Evolutionary conservation across 2,329 filamentous ascomycete genomes (phyloP).

Genomic region (Sporothrix dimorphospora): DNA sequence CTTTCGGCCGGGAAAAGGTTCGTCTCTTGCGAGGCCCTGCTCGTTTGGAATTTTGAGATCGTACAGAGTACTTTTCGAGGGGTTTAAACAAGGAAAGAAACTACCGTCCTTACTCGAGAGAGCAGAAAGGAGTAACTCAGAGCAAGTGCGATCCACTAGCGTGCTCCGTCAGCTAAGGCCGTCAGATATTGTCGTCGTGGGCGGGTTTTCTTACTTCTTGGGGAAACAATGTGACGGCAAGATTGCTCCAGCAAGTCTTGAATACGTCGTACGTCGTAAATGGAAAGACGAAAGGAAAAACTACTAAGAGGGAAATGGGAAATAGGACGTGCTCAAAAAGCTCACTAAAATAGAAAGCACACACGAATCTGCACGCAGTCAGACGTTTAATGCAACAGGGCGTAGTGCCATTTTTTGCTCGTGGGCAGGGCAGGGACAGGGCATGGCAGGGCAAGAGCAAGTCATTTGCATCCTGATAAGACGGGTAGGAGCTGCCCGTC

Average conservation of each 20-base stretch:
- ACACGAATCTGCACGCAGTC: not conserved
- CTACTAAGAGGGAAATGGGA: not conserved
- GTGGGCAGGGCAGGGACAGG: not conserved
- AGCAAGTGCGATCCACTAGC: constrained; percentile 8
- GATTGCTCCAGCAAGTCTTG: not conserved
- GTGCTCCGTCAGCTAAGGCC: not conserved
- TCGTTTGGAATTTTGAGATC: not conserved
- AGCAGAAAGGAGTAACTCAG: not conserved
- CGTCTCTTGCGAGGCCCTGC: not conserved
- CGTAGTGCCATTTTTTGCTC: not conserved
- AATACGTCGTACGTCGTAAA: no score
- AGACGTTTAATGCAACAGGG: constrained; percentile 3
- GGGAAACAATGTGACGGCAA: not conserved
- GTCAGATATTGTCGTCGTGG: not conserved
- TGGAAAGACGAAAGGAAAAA: not conserved
- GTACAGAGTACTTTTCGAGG: no score
- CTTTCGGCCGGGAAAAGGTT: not conserved
- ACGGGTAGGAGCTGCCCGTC: not conserved
- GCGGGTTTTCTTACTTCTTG: constrained; percentile 10
- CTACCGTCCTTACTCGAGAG: not conserved
- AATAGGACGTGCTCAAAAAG: not conserved
- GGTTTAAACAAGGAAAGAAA: not conserved
- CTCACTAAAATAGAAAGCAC: not conserved
- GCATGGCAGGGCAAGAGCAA: not conserved
- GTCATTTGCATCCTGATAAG: not conserved